A percentile compares a stretch with the other conserved stretches of the same genome.
phyloP scores from a whole-genome alignment of 2,329 filamentous ascomycete species.

The Penicillium griseofulvum region DNA sequence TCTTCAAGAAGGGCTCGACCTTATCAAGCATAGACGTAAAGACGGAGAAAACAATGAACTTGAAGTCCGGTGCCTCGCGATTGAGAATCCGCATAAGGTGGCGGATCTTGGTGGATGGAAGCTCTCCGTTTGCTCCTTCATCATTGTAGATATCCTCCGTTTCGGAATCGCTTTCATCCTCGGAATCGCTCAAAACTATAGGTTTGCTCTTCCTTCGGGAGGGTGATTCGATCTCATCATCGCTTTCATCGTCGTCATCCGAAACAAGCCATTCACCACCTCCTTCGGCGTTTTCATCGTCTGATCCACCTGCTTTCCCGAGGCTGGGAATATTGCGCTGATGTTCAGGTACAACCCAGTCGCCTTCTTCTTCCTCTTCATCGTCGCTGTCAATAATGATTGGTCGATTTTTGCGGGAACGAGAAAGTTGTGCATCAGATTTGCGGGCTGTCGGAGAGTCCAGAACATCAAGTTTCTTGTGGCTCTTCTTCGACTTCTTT shows the following conservation, averaged over 20 bases:
- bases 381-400: slow-evolving; percentile 56
- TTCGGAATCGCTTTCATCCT: slow-evolving; percentile 44
- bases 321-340: slow-evolving; percentile 61
- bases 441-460: slow-evolving; percentile 24
- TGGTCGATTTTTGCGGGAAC: slow-evolving; percentile 40
- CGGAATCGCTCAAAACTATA: slow-evolving; percentile 22
- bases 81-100: slow-evolving; percentile 78
- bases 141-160: slow-evolving; percentile 33
- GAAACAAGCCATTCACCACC: slow-evolving; percentile 75
- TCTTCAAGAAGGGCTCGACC: slow-evolving; percentile 82
- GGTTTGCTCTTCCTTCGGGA: slow-evolving; percentile 20
- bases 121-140: slow-evolving; percentile 44
- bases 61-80: slow-evolving; percentile 76
- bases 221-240: slow-evolving; percentile 31
- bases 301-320: slow-evolving; percentile 76
- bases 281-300: slow-evolving; percentile 84
- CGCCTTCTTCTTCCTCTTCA: slow-evolving; percentile 64
- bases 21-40: slow-evolving; percentile 98
- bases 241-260: slow-evolving; percentile 64
- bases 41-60: slow-evolving; percentile 97
- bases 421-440: slow-evolving; percentile 22
- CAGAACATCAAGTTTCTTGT: slow-evolving; percentile 34
- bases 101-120: slow-evolving; percentile 81
- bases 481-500: slow-evolving; percentile 50
- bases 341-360: slow-evolving; percentile 74